Evolutionary conservation across 129 eudicot genomes (phyloP), one percentile per base, ranked within the genome.

Genomic region (Tagetes patula): DNA sequence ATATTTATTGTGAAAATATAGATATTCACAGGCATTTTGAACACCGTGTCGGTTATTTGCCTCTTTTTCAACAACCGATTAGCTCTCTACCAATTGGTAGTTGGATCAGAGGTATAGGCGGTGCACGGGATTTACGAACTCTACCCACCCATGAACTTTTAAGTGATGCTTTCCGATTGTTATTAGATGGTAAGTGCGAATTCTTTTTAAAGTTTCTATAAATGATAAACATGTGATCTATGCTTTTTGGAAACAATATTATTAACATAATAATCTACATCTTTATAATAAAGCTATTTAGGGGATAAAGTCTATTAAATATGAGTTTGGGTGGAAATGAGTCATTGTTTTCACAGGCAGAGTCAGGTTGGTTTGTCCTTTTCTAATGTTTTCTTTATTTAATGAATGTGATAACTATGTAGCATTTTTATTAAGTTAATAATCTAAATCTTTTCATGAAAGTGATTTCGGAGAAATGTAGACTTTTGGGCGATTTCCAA

Each of bases 11-110:
- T 58, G 54, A 74, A 65, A 73, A 82, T 73, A 62, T 73, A 87
- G 93, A 80, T 75, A 65, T 87, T 62, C 82, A 78, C 85, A 87
- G 79, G 78, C 83, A 82, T 63, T 77, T 82, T 65, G 79, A 75
- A 75, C 46, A 64, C 76, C 77, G 77, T 60, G 79, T 77, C 50
- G 72, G 81, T 38, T 78, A 80, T 75, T 71, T 87, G 45, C 89
- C 93, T 46, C 75, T 84, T 65, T 58, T 84, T 45, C 87, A 80
- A 46, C 87, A 71, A 37, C 84, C 84, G 8, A 45, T 84, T 11
- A 85, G 72, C 58, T 20, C 69, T 5, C 84, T 82, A 13, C 80
- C 76, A 8, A 31, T 87, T 14, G 92, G 92, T 73, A 82, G 88
- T 20, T 84, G 92, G 92, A 50, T 72, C 32, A 66, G 61, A 43